Evolutionary conservation across 257 asterid genomes (phyloP), one percentile per base, ranked within the genome.

Genomic region (Scutellaria barbata): DNA sequence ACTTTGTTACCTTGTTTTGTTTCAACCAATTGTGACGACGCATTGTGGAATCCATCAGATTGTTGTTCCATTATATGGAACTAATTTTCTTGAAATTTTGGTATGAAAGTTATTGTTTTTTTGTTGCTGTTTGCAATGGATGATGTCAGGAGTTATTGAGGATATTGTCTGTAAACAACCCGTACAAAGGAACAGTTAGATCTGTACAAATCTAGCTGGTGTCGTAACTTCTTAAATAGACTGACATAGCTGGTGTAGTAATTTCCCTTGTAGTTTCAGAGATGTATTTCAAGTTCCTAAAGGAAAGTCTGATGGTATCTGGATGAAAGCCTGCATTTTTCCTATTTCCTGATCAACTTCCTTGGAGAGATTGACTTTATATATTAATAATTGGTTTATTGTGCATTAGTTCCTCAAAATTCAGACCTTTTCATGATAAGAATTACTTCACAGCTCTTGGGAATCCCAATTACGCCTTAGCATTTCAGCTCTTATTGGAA

Each of bases 11-110:
- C 35, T 50, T 20, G 55, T 50, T 12, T 11, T 3, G 13, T 50
- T 50, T 50, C 20, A 50, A 50, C 20, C n/a, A n/a, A 50, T 50
- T n/a, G 55, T 50, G 55, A 50, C 14, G 55, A 50, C 20, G 55
- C 55, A 13, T 46, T 46, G n/a, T 46, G 57, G 8, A 4, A 71
- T 58, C 18, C 40, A 48, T n/a, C 5, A 30, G 35, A 30, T 2
- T 30, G 35, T 30, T 30, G 2, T 30, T 30, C 35, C 35, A 30
- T 30, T 30, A 30, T 30, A 3, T 30, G 35, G 5, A 30, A 30
- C 4, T 30, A 30, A 30, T 30, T 30, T 30, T 30, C 35, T 30
- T 30, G 35, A 30, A 30, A 30, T 30, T 30, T 30, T 30, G 25
- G 35, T 30, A 0, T 30, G 35, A 5, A 30, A 30, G 35, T 30